Base-by-base conservation (phyloP, 768 basidiomycete genomes). In the Polyporus arcularius region DNA sequence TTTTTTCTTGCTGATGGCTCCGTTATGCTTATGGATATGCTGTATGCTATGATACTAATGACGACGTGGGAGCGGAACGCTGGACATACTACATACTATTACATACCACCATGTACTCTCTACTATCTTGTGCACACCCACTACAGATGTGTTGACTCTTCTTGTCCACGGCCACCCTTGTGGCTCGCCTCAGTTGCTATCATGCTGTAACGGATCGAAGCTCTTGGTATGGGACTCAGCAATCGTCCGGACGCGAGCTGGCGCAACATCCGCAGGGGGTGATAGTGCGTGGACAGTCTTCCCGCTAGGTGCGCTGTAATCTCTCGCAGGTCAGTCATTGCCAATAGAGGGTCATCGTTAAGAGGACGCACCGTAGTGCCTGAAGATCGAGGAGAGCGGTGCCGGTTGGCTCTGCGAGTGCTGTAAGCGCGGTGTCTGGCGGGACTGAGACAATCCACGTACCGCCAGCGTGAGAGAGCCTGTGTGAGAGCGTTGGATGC, bases 181-280 rank as follows among this genome's bases (percentile, higher is more conserved):
- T 2, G 9, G 38, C 30, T 15, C 2, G 15, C 18, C 26, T 55
- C 50, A 18, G 49, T 49, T 1, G 61, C 58, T 8, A 67, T 63
- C 66, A 67, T 67, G 57, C 62, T 67, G 61, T 63, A 67, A 9
- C 67, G 67, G 21, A 67, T 65, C n/a, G 51, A 28, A 12, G 67
- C 40, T 11, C 62, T 61, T 0, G 61, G 57, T 31, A 67, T 67
- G 3, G 61, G 62, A 30, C 49, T 63, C 28, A 67, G 48, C 1
- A 53, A 47, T 26, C 53, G 42, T 18, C 67, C 67, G 6, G 58
- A 58, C 28, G 62, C 57, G 4, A 65, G 55, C 45, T 63, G 63
- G 30, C 62, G 56, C 30, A 67, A 31, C 46, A 67, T 54, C 10
- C 64, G 56, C 1, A 65, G 14, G 3, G 67, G 67, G 42, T 65